Base-by-base conservation (phyloP, 805 yeast species). In the Yamadazyma laniorum region DNA sequence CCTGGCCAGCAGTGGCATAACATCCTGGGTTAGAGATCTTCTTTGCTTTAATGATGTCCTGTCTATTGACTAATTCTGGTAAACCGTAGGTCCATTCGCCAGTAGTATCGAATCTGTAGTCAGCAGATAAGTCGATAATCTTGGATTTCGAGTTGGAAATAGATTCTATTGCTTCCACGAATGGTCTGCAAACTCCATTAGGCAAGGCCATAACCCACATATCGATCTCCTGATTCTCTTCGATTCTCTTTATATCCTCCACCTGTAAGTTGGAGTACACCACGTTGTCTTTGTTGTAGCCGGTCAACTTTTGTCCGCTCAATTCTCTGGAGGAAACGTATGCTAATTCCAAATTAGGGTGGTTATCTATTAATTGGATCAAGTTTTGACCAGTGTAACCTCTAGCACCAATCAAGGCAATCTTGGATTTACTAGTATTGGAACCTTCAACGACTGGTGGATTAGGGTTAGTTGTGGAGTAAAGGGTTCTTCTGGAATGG, bases 171-270 rank as follows among this genome's bases (percentile, higher is more conserved):
- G 91, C 88, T 14, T 81, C 81, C 27, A 85, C 93, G 59, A 85
- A 85, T 39, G 89, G 93, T 58, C 81, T 80, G 58, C 98, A 93
- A 26, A 93, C 96, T 34, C 96, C 97, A 60, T 93, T 93, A 47
- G 99, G 99, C 54, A 93, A 75, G 2, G 99, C 99, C 99, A 95
- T 93, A 18, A 95, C 95, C 99, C 99, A 93, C 36, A 90, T 83
- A 55, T 93, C 99, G 42, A 93, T 86, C 37, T 78, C 85, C 34
- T 80, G 78, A 33, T 79, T 69, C 47, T 80, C 74, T 63, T 91
- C 99, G 45, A 93, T 66, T 47, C 71, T 66, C 55, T 79, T 79
- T 48, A 93, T 83, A 52, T 93, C 98, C 55, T 88, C 96, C 31
- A 82, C 75, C 57, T 83, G 90, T 51, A 93, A 72, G 63, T 90